phyloP scores from a whole-genome alignment of 1,139 yeast species.

The Groenewaldozyma auringiensis region DNA sequence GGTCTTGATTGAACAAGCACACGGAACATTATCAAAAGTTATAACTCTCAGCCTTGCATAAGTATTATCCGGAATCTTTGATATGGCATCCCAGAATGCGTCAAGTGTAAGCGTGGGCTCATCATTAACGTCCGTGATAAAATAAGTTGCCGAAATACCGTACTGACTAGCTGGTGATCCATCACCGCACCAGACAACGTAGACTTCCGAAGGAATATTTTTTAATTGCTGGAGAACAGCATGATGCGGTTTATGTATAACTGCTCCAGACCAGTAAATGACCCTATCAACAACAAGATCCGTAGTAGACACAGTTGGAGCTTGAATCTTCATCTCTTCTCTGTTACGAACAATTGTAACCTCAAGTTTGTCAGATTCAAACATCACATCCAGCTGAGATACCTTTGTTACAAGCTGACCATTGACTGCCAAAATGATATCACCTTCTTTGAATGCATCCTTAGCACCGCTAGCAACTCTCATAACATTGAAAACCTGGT shows the following conservation, averaged over 20 bases:
- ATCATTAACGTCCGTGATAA: slow-evolving; percentile 85
- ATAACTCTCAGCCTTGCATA: slow-evolving; percentile 76
- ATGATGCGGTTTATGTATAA: slow-evolving; percentile 59
- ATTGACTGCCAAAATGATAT: slow-evolving; percentile 64
- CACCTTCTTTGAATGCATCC: slow-evolving; percentile 45
- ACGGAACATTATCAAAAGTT: slow-evolving; percentile 77
- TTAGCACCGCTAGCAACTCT: slow-evolving; percentile 56
- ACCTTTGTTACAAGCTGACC: slow-evolving; percentile 56
- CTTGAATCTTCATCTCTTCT: slow-evolving; percentile 46
- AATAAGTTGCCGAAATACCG: slow-evolving; percentile 71
- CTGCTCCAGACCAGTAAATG: slow-evolving; percentile 76
- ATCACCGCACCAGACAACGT: slow-evolving; percentile 59
- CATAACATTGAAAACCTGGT: slow-evolving; percentile 65
- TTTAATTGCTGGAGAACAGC: slow-evolving; percentile 71
- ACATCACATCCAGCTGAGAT: slow-evolving; percentile 57
- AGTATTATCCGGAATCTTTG: slow-evolving; percentile 64
- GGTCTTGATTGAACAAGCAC: slow-evolving; percentile 78
- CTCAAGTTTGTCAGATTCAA: slow-evolving; percentile 36
- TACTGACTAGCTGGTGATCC: slow-evolving; percentile 87
- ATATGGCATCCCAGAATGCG: slow-evolving; percentile 55
- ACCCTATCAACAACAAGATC: slow-evolving; percentile 57
- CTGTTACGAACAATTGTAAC: slow-evolving; percentile 63
- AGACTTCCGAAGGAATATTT: slow-evolving; percentile 82
- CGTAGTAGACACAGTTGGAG: slow-evolving; percentile 54
- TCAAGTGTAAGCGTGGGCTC: slow-evolving; percentile 61